Conservation (phyloP, 441 rosid genomes). For the Erodium trifolium region DNA sequence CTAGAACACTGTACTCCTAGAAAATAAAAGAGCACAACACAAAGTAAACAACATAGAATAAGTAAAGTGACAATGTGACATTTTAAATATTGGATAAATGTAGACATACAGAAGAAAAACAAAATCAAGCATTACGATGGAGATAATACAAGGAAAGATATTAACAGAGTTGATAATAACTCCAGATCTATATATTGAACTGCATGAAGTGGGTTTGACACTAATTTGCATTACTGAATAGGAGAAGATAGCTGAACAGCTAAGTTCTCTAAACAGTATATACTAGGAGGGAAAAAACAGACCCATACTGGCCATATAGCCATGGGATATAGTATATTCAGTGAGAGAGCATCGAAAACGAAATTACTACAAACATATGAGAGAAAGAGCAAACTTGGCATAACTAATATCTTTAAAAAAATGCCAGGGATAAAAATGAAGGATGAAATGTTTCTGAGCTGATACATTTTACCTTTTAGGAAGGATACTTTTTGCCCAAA, state of each 20-base stretch:
- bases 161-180: background rate
- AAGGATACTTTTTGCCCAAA: too few species aligned
- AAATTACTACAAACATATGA: background rate
- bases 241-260: background rate
- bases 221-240: background rate
- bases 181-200: background rate
- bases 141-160: background rate
- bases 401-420: background rate
- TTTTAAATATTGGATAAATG: background rate
- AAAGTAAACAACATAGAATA: constrained; percentile 17
- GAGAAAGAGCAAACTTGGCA: background rate
- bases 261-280: too few species aligned
- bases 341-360: background rate
- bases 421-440: background rate
- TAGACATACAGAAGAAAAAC: background rate
- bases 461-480: background rate
- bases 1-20: constrained; percentile 89
- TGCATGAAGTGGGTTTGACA: background rate
- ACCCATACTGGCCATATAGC: background rate
- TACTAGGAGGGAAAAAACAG: background rate
- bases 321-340: background rate
- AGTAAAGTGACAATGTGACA: background rate
- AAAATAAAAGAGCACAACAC: constrained; percentile 12
- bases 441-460: background rate
- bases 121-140: background rate